A percentile compares a stretch with the other conserved stretches of the same genome.
Conservation (phyloP, 169 alveolate species). For the Plasmodium vivax region DNA sequence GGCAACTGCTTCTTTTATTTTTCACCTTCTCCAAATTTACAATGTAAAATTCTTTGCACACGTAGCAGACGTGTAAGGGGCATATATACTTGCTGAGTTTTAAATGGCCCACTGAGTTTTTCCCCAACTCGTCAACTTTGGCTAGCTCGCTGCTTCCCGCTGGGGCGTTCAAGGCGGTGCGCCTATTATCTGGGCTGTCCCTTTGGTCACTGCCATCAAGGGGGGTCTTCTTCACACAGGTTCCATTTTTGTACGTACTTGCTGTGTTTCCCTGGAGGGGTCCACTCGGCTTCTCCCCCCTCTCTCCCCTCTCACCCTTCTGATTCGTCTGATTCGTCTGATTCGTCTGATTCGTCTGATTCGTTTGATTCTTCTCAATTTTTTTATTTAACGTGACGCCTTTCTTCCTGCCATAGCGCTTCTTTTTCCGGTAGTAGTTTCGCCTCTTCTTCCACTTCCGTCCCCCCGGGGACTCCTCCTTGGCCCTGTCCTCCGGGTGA, state of each 20-base stretch:
- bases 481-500: not conserved
- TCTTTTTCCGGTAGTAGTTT: not conserved
- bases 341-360: not conserved
- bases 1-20: not conserved
- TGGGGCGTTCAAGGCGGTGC: not conserved
- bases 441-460: not conserved
- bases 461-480: not conserved
- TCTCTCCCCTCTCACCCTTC: not conserved
- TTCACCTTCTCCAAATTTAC: slow-evolving; percentile 9
- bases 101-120: not conserved
- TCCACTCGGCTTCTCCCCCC: not conserved
- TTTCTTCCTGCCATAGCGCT: not conserved
- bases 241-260: not conserved
- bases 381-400: not conserved
- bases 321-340: not conserved
- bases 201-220: not conserved
- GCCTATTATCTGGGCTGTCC: not conserved
- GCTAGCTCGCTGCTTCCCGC: not conserved
- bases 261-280: not conserved
- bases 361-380: not conserved
- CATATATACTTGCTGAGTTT: slow-evolving; percentile 29
- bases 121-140: not conserved
- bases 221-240: not conserved
- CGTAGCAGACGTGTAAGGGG: slow-evolving; percentile 64
- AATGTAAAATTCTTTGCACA: slow-evolving; percentile 40